Conservation (phyloP, 495 filamentous ascomycete genomes). For the Glutinoglossum americanum region DNA sequence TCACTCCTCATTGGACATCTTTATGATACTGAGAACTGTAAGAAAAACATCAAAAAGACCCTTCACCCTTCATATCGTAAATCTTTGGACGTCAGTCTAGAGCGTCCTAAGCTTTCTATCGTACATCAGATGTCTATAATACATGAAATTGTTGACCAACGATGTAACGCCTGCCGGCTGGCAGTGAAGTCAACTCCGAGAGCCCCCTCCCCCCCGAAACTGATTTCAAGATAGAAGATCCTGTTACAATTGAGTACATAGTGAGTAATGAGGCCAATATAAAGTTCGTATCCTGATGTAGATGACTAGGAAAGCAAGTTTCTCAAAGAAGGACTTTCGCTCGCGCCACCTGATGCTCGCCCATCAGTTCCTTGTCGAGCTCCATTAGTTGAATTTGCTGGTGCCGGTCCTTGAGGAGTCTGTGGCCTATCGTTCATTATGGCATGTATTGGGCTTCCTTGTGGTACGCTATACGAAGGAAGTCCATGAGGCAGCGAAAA, state of each 20-base stretch:
- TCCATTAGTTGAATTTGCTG: slow-evolving; percentile 11
- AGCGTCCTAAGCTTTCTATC: not conserved
- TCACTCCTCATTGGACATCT: too few species aligned
- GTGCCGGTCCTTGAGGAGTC: slow-evolving; percentile 21
- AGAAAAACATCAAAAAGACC: not conserved
- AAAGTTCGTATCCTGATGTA: not conserved
- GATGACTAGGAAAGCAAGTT: slow-evolving; percentile 41
- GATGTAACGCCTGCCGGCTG: not conserved
- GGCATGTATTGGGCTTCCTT: not conserved
- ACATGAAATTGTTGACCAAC: not conserved
- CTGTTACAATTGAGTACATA: not conserved
- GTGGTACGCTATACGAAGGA: slow-evolving; percentile 11
- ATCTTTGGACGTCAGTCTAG: not conserved
- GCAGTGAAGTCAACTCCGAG: not conserved
- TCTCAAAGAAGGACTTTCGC: slow-evolving; percentile 53
- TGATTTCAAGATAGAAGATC: not conserved
- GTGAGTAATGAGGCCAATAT: not conserved
- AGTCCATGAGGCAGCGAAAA: slow-evolving; percentile 19
- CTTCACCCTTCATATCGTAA: not conserved
- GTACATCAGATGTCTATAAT: not conserved
- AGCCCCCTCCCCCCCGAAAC: not conserved
- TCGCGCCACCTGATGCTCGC: slow-evolving; percentile 36
- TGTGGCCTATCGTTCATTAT: not conserved
- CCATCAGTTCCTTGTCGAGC: slow-evolving; percentile 14
- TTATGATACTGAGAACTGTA: not conserved